Evolutionary conservation across 2,329 filamentous ascomycete genomes (phyloP).

Genomic region (Aspergillus persii): DNA sequence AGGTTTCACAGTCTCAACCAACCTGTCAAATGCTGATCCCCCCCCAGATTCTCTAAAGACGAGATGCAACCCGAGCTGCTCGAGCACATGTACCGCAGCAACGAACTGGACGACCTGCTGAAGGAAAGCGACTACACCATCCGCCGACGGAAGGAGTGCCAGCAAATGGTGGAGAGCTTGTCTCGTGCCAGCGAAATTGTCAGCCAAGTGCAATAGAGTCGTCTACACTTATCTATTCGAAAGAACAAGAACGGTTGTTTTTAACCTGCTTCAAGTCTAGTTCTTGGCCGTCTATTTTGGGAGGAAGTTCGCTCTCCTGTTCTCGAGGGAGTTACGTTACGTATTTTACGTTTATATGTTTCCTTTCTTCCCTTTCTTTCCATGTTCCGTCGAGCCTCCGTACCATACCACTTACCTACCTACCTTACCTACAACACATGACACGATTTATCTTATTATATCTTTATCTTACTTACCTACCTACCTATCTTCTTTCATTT

Average conservation of each 20-base stretch:
- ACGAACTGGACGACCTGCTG: slow-evolving; percentile 86
- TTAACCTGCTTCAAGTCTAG: slow-evolving; percentile 7
- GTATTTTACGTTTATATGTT: slow-evolving; percentile 11
- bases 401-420: not conserved
- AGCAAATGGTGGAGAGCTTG: slow-evolving; percentile 97
- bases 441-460: slow-evolving; percentile 7
- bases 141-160: slow-evolving; percentile 92
- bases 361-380: slow-evolving; percentile 1
- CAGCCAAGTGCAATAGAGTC: slow-evolving; percentile 63
- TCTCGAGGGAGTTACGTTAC: slow-evolving; percentile 9
- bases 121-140: slow-evolving; percentile 98
- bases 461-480: slow-evolving; percentile 1
- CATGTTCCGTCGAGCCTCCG: slow-evolving; percentile 5
- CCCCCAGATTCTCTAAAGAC: slow-evolving; percentile 79
- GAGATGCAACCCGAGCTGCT: slow-evolving; percentile 97
- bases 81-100: slow-evolving; percentile 93
- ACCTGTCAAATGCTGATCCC: slow-evolving; percentile 10
- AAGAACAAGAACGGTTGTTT: slow-evolving; percentile 11
- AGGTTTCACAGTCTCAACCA: slow-evolving; percentile 45
- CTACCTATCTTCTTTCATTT: slow-evolving; percentile 12
- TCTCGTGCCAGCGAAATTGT: slow-evolving; percentile 92
- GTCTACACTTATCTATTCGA: not conserved
- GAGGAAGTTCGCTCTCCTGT: slow-evolving; percentile 4
- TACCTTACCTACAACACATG: no score
- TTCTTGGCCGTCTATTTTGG: slow-evolving; percentile 8